These are phyloP conservation scores for Beauveria asiatica DNA, from an alignment of 2,329 filamentous ascomycete species.

Conservation along the genomic window DNA sequence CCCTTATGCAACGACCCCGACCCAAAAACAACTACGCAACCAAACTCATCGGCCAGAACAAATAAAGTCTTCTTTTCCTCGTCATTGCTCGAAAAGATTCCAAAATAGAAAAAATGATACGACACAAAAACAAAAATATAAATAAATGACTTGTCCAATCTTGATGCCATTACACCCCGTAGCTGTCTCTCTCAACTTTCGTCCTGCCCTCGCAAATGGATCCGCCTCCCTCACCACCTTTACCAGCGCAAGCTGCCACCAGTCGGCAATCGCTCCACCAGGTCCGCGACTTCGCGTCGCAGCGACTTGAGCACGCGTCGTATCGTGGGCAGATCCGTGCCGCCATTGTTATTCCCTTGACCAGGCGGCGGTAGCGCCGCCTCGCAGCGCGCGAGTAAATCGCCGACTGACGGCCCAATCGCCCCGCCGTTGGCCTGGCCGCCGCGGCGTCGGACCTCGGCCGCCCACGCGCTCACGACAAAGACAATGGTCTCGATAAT, in stretches of 20 bases:
- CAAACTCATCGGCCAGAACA: too few relatives aligned
- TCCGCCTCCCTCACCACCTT: too few relatives aligned
- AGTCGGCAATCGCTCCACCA: constrained; percentile 34
- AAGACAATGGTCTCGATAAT: constrained; percentile 48
- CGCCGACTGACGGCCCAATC: constrained; percentile 37
- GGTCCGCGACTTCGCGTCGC: constrained; percentile 34
- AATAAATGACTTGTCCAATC: not conserved
- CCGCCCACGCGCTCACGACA: constrained; percentile 40
- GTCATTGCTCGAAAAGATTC: constrained; percentile 1
- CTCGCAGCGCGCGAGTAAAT: constrained; percentile 44
- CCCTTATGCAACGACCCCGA: not conserved
- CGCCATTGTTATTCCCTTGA: constrained; percentile 35
- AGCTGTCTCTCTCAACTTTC: not conserved
- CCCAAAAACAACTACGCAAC: not conserved
- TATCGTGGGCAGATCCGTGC: constrained; percentile 36
- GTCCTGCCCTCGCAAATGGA: not conserved
- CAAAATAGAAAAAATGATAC: not conserved
- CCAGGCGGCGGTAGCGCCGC: constrained; percentile 31
- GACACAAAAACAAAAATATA: not conserved
- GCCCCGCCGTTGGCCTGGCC: constrained; percentile 30
- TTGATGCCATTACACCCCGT: not conserved
- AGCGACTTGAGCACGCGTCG: constrained; percentile 33
- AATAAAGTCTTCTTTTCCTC: not conserved
- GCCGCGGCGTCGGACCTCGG: constrained; percentile 39
- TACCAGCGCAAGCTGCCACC: constrained; percentile 33